These are phyloP conservation scores for Pholiota microspora DNA, from an alignment of 768 basidiomycete genomes.

Conservation along the genomic window DNA sequence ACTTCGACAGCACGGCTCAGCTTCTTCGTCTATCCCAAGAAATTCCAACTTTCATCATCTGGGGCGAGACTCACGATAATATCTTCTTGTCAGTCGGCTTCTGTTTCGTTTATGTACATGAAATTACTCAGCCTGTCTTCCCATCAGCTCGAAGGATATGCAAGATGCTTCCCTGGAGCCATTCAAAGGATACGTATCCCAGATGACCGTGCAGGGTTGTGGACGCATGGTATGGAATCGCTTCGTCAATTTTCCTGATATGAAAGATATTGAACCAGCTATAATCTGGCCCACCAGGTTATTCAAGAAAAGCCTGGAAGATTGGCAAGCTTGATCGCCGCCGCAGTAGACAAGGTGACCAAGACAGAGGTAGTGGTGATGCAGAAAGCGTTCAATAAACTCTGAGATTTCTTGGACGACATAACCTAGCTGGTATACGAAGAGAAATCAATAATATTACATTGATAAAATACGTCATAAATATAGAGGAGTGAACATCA, in stretches of 20 bases:
- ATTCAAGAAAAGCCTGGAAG: neutral
- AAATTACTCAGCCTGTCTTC: no score
- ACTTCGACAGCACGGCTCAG: neutral
- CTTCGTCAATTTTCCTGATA: neutral
- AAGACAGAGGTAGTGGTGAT: no score
- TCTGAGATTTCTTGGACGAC: no score
- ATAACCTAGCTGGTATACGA: no score
- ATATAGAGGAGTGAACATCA: neutral
- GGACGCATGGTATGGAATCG: neutral
- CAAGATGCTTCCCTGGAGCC: neutral
- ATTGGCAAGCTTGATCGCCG: neutral
- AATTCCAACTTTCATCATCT: neutral
- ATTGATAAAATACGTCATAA: neutral
- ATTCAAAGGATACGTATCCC: neutral
- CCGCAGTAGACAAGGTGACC: neutral
- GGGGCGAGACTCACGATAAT: neutral
- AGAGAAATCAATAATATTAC: neutral
- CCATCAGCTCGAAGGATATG: neutral
- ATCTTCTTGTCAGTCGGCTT: neutral
- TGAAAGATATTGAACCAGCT: neutral
- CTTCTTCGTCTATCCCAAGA: neutral
- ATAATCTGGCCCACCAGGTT: neutral
- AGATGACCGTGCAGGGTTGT: neutral
- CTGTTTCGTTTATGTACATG: neutral
- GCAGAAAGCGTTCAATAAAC: no score